Evolutionary conservation across 371 early-diverging fungal genomes (phyloP).

Genomic region (Circinella umbellata): DNA sequence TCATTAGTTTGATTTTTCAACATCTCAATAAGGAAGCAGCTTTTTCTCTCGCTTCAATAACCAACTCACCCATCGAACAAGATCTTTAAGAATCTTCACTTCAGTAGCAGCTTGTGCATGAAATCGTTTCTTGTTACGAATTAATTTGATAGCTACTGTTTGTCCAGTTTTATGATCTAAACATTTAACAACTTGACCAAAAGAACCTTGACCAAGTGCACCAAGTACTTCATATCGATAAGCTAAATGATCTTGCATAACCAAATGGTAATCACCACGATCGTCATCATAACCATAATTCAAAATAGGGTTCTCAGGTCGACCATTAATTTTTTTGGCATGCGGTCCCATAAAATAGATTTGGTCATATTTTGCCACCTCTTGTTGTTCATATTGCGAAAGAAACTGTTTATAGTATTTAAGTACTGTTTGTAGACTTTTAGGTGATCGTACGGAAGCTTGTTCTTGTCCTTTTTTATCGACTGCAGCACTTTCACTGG

Average conservation of each 20-base stretch:
- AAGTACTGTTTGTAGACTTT: conserved; percentile 34
- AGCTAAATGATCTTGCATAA: conserved; percentile 85
- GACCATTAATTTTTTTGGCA: conserved; percentile 48
- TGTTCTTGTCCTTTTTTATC: not conserved
- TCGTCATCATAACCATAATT: conserved; percentile 88
- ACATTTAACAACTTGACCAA: conserved; percentile 97
- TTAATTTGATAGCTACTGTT: conserved; percentile 94
- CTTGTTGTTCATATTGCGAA: conserved; percentile 77
- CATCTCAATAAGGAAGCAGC: not conserved
- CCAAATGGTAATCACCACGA: conserved; percentile 90
- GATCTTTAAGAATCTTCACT: conserved; percentile 84
- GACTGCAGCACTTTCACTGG: not conserved
- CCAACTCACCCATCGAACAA: conserved; percentile 66
- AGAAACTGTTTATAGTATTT: conserved; percentile 60
- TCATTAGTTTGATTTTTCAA: no score
- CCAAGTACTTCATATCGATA: conserved; percentile 93
- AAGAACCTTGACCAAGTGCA: conserved; percentile 95
- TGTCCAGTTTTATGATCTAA: conserved; percentile 88
- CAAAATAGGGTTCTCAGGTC: conserved; percentile 41
- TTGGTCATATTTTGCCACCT: conserved; percentile 74
- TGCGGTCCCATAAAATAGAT: conserved; percentile 82
- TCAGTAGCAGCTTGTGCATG: conserved; percentile 96
- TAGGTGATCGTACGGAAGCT: conserved; percentile 22
- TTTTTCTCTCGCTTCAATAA: not conserved
- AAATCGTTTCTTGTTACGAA: conserved; percentile 94